These are phyloP conservation scores for Talinum fruticosum DNA, from an alignment of 148 eudicot species.

Conservation along the genomic window DNA sequence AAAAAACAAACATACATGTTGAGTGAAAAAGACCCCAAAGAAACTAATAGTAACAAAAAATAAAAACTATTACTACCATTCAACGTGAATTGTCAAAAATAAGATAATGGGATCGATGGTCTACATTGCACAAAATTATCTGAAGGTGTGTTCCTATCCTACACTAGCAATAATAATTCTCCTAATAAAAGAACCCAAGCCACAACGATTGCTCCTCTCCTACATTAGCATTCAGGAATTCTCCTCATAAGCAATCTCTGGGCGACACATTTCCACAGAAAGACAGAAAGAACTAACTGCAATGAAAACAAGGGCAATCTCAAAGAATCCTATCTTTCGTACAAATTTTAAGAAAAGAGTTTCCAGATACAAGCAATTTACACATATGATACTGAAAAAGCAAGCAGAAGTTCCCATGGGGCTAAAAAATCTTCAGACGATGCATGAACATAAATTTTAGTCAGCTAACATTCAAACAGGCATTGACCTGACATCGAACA, in stretches of 20 bases:
- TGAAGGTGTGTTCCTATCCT: background rate
- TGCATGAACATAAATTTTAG: background rate
- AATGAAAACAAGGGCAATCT: background rate
- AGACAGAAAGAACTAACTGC: background rate
- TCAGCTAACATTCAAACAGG: background rate
- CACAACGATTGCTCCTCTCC: background rate
- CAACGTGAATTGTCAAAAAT: background rate
- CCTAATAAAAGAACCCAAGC: background rate
- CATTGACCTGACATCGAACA: background rate
- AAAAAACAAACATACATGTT: slow-evolving; percentile 7
- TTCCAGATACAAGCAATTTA: no score
- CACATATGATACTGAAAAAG: background rate
- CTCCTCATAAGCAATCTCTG: background rate
- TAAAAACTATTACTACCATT: background rate
- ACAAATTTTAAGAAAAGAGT: background rate
- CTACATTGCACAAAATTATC: no score
- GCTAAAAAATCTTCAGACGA: background rate
- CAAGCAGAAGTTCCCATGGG: background rate
- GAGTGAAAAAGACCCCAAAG: background rate
- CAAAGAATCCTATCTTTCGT: background rate
- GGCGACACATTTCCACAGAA: background rate
- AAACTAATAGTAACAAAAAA: background rate
- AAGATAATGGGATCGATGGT: background rate
- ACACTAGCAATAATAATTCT: background rate
- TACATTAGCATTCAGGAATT: background rate